Conservation (phyloP, 805 yeast species). For the Spathaspora girioi region DNA sequence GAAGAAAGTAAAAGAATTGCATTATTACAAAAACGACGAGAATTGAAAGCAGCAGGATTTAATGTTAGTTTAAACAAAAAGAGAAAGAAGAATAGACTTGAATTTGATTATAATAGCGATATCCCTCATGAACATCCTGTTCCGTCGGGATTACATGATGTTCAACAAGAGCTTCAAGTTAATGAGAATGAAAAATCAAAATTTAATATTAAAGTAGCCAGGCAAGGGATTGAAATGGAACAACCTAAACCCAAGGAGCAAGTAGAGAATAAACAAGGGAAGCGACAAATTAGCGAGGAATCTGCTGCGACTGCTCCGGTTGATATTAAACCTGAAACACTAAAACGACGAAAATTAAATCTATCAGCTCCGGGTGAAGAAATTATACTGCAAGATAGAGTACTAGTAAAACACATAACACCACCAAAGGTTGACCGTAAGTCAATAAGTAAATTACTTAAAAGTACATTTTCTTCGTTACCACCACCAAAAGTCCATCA, state of each 20-base stretch:
- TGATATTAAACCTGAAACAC: slow-evolving; percentile 16
- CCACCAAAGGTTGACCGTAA: slow-evolving; percentile 7
- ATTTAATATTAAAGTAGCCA: slow-evolving; percentile 44
- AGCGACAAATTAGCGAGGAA: slow-evolving; percentile 18
- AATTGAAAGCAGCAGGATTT: slow-evolving; percentile 76
- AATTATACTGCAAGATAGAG: slow-evolving; percentile 9
- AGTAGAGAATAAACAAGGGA: slow-evolving; percentile 12
- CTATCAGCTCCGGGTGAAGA: slow-evolving; percentile 21
- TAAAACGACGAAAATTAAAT: slow-evolving; percentile 23
- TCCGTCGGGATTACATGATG: slow-evolving; percentile 64
- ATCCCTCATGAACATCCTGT: slow-evolving; percentile 77
- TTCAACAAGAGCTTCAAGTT: slow-evolving; percentile 48
- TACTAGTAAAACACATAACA: slow-evolving; percentile 15
- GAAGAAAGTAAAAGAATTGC: slow-evolving; percentile 78
- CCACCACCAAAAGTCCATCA: slow-evolving; percentile 39
- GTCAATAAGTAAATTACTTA: slow-evolving; percentile 8
- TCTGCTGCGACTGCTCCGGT: slow-evolving; percentile 22
- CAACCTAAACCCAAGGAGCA: slow-evolving; percentile 24
- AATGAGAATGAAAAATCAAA: slow-evolving; percentile 34
- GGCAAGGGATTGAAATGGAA: slow-evolving; percentile 40
- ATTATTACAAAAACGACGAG: slow-evolving; percentile 73
- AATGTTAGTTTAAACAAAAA: slow-evolving; percentile 47
- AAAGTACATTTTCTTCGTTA: slow-evolving; percentile 16
- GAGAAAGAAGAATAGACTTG: slow-evolving; percentile 52
- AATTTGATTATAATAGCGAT: slow-evolving; percentile 80